A percentile compares a stretch with the other conserved stretches of the same genome.
phyloP scores from a whole-genome alignment of 441 rosid genomes.

The Cnidoscolus chayamansa region DNA sequence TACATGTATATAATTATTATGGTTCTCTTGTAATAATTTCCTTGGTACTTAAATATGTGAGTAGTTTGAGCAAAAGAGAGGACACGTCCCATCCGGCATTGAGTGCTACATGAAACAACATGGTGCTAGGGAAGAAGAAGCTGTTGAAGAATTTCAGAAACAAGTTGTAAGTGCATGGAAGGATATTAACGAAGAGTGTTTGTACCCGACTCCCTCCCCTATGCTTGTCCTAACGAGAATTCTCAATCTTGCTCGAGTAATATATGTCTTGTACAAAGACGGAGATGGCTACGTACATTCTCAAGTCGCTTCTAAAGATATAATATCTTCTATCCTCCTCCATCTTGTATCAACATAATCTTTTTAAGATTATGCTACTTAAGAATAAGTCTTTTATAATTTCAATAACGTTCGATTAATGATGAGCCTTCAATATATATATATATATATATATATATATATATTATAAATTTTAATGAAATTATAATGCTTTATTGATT shows the following conservation, averaged over 20 bases:
- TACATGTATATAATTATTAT: no score
- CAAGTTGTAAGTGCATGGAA: slow-evolving; percentile 29
- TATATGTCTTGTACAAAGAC: slow-evolving; percentile 18
- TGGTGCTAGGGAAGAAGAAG: slow-evolving; percentile 18
- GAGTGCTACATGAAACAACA: slow-evolving; percentile 35
- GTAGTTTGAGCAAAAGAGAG: slow-evolving; percentile 34
- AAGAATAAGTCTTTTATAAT: no score
- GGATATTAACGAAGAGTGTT: slow-evolving; percentile 28
- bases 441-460: no score
- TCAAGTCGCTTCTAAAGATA: neutral
- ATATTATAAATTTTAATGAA: no score
- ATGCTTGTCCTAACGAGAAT: slow-evolving; percentile 10
- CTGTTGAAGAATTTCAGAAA: neutral
- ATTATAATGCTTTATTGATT: no score
- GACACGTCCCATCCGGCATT: slow-evolving; percentile 22
- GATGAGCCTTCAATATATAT: no score
- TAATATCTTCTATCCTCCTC: slow-evolving; percentile 18
- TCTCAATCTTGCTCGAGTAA: slow-evolving; percentile 22
- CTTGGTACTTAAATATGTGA: neutral
- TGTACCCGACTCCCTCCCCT: slow-evolving; percentile 11
- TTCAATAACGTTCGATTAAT: no score
- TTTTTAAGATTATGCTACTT: no score
- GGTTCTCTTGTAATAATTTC: neutral
- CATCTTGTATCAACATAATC: slow-evolving; percentile 24
- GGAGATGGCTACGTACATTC: slow-evolving; percentile 24